These are phyloP conservation scores for Brettanomyces naardenensis DNA, from an alignment of 805 yeast species.

Conservation along the genomic window DNA sequence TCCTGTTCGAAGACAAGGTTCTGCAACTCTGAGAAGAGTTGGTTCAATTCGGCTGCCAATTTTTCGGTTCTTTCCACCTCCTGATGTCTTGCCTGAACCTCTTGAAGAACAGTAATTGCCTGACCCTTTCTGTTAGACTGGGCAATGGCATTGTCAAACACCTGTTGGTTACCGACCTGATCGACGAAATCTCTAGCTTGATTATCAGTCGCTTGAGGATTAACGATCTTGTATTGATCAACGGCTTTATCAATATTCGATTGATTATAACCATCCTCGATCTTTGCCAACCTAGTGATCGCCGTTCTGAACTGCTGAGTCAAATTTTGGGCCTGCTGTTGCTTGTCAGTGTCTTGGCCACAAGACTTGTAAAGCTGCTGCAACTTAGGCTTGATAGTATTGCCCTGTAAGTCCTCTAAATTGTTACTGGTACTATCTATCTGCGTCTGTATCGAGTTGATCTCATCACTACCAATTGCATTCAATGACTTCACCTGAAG, in stretches of 20 bases:
- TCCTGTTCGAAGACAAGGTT: slow-evolving; percentile 94
- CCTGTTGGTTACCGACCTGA: slow-evolving; percentile 80
- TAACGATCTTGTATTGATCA: slow-evolving; percentile 85
- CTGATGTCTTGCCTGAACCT: slow-evolving; percentile 92
- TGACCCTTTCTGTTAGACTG: slow-evolving; percentile 88
- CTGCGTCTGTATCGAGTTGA: slow-evolving; percentile 61
- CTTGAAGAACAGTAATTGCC: slow-evolving; percentile 90
- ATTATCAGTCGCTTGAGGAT: slow-evolving; percentile 74
- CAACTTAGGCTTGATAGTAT: slow-evolving; percentile 63
- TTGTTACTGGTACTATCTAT: slow-evolving; percentile 72
- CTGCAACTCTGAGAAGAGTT: slow-evolving; percentile 93
- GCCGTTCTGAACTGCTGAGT: slow-evolving; percentile 78
- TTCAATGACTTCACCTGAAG: slow-evolving; percentile 64
- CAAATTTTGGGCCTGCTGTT: slow-evolving; percentile 83
- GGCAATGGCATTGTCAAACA: slow-evolving; percentile 86
- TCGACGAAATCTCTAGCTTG: slow-evolving; percentile 83
- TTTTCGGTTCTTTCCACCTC: slow-evolving; percentile 92
- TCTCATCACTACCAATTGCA: slow-evolving; percentile 66
- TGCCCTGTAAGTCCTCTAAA: slow-evolving; percentile 67
- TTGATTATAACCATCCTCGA: slow-evolving; percentile 81
- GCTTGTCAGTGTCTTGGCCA: slow-evolving; percentile 67
- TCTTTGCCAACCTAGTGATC: slow-evolving; percentile 78
- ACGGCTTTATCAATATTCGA: slow-evolving; percentile 82
- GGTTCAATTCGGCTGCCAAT: slow-evolving; percentile 92
- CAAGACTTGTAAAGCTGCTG: slow-evolving; percentile 68